Evolutionary conservation across 331 rosid genomes (phyloP), one percentile per base, ranked within the genome.

Genomic region (Telfairia occidentalis): DNA sequence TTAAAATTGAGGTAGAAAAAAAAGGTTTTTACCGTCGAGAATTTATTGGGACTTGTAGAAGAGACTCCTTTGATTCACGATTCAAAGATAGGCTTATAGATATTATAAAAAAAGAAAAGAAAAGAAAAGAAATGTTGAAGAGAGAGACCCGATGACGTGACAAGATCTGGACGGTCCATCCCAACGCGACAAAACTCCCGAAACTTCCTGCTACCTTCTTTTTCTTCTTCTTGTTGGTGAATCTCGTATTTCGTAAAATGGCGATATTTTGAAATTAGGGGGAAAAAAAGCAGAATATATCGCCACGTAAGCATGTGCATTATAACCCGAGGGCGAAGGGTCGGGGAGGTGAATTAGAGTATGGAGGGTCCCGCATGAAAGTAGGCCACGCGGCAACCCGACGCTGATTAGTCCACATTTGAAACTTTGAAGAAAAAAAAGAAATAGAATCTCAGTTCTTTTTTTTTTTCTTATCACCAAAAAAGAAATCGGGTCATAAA

Each of bases 341-440:
- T 63, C 26, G 78, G 57, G 57, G 78, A 37, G 79, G 6, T 23
- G 30, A 35, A 10, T 5, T 18, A 15, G 40, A 0, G 0, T 6
- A 69, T 7, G 64, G 38, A 5, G 38, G 37, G 87, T 82, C 24
- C 85, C 87, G 80, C 3, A 0, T 1, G 11, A 4, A 23, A 45
- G 7, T 5, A 50, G 42, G 78, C 85, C 92, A 83, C 91, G 97
- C 91, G 92, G 96, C 92, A 64, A 86, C 84, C 77, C 91, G 96
- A 82, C 88, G 85, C 83, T 49, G 91, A 77, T 40, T 55, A 35
- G 54, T 69, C 57, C 74, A 67, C 52, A 48, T n/a, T 48, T 13
- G 53, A n/a, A n/a, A n/a, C n/a, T n/a, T n/a, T n/a, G n/a, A n/a
- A n/a, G n/a, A n/a, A n/a, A n/a, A n/a, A n/a, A n/a, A n/a, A n/a